Conservation (phyloP, 805 yeast species). For the Metschnikowia santaceciliae region DNA sequence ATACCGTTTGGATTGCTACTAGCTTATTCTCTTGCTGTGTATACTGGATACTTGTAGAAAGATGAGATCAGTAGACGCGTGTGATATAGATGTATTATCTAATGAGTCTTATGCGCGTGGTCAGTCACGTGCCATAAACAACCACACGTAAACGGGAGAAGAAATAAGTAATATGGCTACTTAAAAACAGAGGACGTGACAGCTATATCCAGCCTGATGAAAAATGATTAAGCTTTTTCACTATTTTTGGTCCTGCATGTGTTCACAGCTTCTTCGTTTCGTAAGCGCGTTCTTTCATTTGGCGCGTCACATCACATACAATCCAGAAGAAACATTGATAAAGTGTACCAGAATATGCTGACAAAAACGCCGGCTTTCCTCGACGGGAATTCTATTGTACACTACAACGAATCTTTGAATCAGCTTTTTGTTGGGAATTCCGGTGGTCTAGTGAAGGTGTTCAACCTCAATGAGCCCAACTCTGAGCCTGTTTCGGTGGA, state of each 20-base stretch:
- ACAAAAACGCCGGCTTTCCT: conserved; percentile 34
- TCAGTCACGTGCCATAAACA: background rate
- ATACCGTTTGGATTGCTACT: background rate
- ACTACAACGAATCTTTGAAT: conserved; percentile 21
- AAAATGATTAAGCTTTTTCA: too few relatives aligned
- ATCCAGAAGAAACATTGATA: background rate
- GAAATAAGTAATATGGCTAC: background rate
- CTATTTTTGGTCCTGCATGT: background rate
- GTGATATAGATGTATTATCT: background rate
- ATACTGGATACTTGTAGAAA: background rate
- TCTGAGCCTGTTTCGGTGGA: conserved; percentile 62
- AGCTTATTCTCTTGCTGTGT: background rate
- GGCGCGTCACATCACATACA: conserved; percentile 2
- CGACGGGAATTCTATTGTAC: conserved; percentile 38
- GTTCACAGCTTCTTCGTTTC: background rate
- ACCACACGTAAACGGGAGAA: background rate
- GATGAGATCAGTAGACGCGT: conserved; percentile 1
- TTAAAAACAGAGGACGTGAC: background rate
- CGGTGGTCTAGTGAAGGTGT: conserved; percentile 50
- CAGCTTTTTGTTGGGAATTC: conserved; percentile 51
- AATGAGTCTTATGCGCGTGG: background rate
- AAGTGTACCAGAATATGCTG: conserved; percentile 9
- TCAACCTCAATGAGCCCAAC: conserved; percentile 45
- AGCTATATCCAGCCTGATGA: background rate
- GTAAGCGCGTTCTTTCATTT: background rate